Base-by-base conservation (phyloP, 2,329 filamentous ascomycete species). In the Penicillium sp. region DNA sequence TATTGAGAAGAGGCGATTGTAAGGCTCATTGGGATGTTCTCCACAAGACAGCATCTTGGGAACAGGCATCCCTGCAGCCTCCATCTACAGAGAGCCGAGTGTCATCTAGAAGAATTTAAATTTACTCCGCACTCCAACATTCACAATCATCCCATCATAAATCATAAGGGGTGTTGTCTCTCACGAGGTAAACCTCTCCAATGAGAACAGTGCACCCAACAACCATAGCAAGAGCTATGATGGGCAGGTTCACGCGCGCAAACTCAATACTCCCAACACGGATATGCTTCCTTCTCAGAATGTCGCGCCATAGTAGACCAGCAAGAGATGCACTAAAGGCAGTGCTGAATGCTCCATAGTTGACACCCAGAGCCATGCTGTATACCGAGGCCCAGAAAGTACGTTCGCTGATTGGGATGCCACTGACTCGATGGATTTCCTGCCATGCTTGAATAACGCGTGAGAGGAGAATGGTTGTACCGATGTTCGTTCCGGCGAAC, bases 401-500 rank as follows among this genome's bases (percentile, higher is more conserved):
- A 3, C 85, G 78, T 38, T 88, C 72, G 10, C 73, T 78, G 43
- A 89, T 85, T 0, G 75, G 66, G 1, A 65, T 68, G 0, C 68
- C 67, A 33, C 74, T 77, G 0, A 55, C 50, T 0, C 62, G 47
- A 55, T 85, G 81, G 35, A 89, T 86, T 1, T 71, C 60, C 54
- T 80, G 72, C 86, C 86, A 89, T 0, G 80, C 72, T 63, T 89
- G 86, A 9, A 89, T 80, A 6, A 88, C 78, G 3, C 86, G 82
- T 7, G 80, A 87, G 1, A 89, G 74, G 0, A 89, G 78, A 60
- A 89, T 89, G 0, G 86, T 85, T 0, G 86, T 87, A 29, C 86
- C 86, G 45, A 89, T 89, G 56, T 89, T 89, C 1, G 86, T 89
- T 15, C 86, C 86, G 0, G 86, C 83, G 57, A 88, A 89, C 84